Base-by-base conservation (phyloP, 805 yeast species). In the Starmerella floricola region DNA sequence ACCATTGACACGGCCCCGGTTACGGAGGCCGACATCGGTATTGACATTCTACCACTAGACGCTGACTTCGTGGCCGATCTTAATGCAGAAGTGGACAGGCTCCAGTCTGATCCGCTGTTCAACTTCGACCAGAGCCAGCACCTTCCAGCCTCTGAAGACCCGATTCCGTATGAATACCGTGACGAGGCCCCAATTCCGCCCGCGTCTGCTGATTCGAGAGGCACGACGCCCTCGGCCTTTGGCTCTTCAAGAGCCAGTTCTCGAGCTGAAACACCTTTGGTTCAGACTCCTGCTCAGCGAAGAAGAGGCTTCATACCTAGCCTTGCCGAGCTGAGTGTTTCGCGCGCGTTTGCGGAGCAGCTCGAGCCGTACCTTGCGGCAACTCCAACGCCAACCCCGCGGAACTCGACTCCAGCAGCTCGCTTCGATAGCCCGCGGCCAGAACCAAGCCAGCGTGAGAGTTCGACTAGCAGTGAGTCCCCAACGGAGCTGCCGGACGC, bases 241-340 rank as follows among this genome's bases (percentile, higher is more conserved):
- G 30, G 13, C 6, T 17, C 32, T 18, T 30, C 32, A 4, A 15
- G 32, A 15, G 29, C 26, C 11, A 28, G 8, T 3, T 13, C 34
- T 6, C 27, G 21, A 10, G 31, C 21, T 11, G 31, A 26, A 19
- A 31, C 21, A 8, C 24, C 23, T 18, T 23, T 17, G 6, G 18
- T 18, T 11, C 16, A 16, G 38, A 13, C 27, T n/a, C 23, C 38
- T 28, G 31, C 32, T 8, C 38, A 44, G 13, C 30, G 37, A 8
- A 38, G 45, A 10, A 47, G 50, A 30, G 52, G 49, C 12, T 50
- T 48, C 31, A 39, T 49, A 34, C 53, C 53, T 11, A 43, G 45
- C 34, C 31, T 49, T 17, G 17, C 33, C 18, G 48, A 37, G 23
- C 35, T 51, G 42, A 28, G 41, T 13, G 49, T 38, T 10, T 44